Evolutionary conservation across 441 rosid genomes (phyloP).

Genomic region (Populus hybrid): DNA sequence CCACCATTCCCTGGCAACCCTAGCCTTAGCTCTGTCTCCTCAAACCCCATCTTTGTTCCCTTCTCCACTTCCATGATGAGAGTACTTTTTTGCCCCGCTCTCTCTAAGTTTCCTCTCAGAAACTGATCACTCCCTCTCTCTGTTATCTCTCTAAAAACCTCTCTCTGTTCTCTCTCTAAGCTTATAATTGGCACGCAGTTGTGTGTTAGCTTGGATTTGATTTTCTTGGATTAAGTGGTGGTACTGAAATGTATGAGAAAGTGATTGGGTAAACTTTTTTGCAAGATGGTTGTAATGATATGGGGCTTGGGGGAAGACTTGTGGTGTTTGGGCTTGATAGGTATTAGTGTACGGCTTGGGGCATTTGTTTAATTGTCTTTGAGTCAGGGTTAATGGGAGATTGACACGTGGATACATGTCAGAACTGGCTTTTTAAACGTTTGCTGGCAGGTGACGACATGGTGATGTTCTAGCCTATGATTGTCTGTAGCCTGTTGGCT

Average conservation of each 20-base stretch:
- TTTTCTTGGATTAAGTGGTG: neutral
- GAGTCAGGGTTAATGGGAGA: neutral
- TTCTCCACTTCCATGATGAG: constrained; percentile 19
- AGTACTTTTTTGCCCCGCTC: neutral
- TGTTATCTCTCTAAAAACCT: constrained; percentile 3
- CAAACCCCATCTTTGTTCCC: constrained; percentile 27
- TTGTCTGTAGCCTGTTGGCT: constrained; percentile 19
- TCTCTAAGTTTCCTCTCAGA: neutral
- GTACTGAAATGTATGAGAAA: constrained; percentile 5
- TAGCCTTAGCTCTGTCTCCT: too few relatives aligned
- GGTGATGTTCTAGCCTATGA: constrained; percentile 29
- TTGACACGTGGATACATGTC: constrained; percentile 23
- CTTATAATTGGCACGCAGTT: neutral
- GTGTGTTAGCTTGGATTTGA: neutral
- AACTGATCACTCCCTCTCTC: neutral
- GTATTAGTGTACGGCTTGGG: constrained; percentile 22
- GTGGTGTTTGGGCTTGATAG: constrained; percentile 13
- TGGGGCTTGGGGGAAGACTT: constrained; percentile 16
- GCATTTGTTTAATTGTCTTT: neutral
- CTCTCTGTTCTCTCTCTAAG: neutral
- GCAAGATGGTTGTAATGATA: neutral
- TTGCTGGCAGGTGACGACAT: constrained; percentile 27
- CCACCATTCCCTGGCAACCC: too few relatives aligned
- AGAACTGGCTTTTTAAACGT: constrained; percentile 22
- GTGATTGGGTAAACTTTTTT: neutral